Base-by-base conservation (phyloP, 108 stramenopile species). In the Cyclotella cryptica region DNA sequence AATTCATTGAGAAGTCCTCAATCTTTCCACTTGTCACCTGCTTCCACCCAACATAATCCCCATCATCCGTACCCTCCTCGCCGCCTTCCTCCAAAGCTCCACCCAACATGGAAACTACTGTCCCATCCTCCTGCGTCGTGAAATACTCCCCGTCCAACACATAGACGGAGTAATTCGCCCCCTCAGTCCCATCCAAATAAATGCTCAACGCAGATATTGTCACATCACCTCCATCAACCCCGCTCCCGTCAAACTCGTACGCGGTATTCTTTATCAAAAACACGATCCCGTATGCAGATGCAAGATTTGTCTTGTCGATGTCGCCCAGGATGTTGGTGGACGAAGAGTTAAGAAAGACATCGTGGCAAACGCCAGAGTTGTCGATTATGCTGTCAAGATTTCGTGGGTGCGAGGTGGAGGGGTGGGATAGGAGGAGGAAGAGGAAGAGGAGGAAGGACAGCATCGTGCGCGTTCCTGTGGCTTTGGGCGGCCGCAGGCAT, bases 121-220 rank as follows among this genome's bases (percentile, higher is more conserved):
- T 14, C 35, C 60, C 60, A 12, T 57, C 55, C 35, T 61, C 60
- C 12, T 61, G 30, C 2, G 10, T 13, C 0, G 60, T 61, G 11
- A 61, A 14, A 61, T 61, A 61, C 35, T 30, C 35, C 29, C 19
- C 60, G 29, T 61, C 60, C 12, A 61, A 2, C 30, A 61, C 60
- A 39, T 61, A 61, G 1, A 61, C 60, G 7, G 60, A n/a, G n/a
- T 61, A 61, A 61, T 61, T 61, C 12, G n/a, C 60, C 29, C 60
- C 60, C 19, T 29, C 35, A 1, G 60, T 61, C 60, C 60, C 60
- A 61, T 61, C 60, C 12, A 61, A 10, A 61, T 61, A 61, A 12
- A 61, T 61, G 30, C 18, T n/a, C 35, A 61, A 61, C 15, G 19
- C 60, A 14, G 60, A 35, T 39, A 61, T n/a, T 10, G 3, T 13